Evolutionary conservation across 495 filamentous ascomycete genomes (phyloP).

Genomic region (Opeltia flavorubescens): DNA sequence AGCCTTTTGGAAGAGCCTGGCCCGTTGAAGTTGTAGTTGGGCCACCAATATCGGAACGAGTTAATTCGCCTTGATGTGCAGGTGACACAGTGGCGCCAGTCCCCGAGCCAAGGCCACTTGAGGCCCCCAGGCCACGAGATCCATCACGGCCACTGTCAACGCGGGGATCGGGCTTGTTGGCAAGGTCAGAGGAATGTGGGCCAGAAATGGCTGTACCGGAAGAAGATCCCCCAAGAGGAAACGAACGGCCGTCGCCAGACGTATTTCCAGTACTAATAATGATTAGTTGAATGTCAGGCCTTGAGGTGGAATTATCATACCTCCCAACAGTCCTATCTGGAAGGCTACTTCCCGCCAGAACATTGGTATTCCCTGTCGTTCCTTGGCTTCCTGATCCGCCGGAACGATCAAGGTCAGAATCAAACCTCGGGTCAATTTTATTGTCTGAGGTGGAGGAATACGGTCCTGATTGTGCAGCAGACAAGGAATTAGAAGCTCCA

Average conservation of each 20-base stretch:
- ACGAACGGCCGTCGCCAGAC: slow-evolving; percentile 15
- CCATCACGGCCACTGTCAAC: slow-evolving; percentile 33
- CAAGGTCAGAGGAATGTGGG: slow-evolving; percentile 23
- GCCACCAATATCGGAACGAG: not conserved
- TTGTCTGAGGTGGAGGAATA: slow-evolving; percentile 29
- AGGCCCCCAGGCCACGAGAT: slow-evolving; percentile 8
- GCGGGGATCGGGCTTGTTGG: slow-evolving; percentile 35
- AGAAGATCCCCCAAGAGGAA: slow-evolving; percentile 12
- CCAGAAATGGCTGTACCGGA: slow-evolving; percentile 10
- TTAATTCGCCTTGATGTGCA: slow-evolving; percentile 24
- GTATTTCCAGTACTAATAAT: slow-evolving; percentile 2
- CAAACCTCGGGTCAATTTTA: slow-evolving; percentile 33
- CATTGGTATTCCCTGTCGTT: not conserved
- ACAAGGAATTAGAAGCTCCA: slow-evolving; percentile 4
- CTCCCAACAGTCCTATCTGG: slow-evolving; percentile 10
- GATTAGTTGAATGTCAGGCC: not conserved
- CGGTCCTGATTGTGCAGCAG: slow-evolving; percentile 21
- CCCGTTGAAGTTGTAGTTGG: slow-evolving; percentile 1
- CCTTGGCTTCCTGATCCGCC: not conserved
- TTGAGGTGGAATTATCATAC: not conserved
- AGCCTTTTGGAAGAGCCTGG: not conserved
- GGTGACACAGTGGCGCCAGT: slow-evolving; percentile 14
- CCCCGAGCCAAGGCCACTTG: slow-evolving; percentile 24
- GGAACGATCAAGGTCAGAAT: slow-evolving; percentile 24
- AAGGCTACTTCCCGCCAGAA: slow-evolving; percentile 5